Percentiles rank a stretch among this genome's conserved stretches.
phyloP scores from a whole-genome alignment of 2,329 filamentous ascomycete genomes.

The Beauveria australis region DNA sequence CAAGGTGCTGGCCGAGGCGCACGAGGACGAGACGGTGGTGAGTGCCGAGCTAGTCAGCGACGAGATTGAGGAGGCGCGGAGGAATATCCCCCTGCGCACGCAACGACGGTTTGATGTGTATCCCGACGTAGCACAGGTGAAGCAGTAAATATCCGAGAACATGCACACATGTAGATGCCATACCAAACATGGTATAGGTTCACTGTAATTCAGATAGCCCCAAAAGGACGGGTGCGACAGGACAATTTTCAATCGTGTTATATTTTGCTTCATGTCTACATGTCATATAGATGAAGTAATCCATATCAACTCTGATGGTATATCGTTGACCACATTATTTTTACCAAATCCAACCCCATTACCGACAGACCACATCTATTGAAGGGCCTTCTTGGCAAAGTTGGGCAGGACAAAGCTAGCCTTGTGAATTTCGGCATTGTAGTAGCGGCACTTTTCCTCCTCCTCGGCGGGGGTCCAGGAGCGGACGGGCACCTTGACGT shows the following conservation, averaged over 20 bases:
- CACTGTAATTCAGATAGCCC: neutral
- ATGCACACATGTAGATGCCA: neutral
- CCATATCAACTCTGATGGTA: neutral
- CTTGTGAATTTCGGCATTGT: slow-evolving; percentile 94
- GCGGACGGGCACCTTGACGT: slow-evolving; percentile 80
- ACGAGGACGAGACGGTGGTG: slow-evolving; percentile 68
- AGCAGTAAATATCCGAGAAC: neutral
- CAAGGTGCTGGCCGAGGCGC: slow-evolving; percentile 68
- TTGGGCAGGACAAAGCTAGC: slow-evolving; percentile 88
- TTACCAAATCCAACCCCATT: neutral
- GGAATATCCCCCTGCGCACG: slow-evolving; percentile 71
- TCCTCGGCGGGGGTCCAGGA: slow-evolving; percentile 81
- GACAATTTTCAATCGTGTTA: neutral
- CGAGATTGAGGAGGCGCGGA: slow-evolving; percentile 66
- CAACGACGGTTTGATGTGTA: slow-evolving; percentile 96
- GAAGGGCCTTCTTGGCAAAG: slow-evolving; percentile 74
- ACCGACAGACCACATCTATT: slow-evolving; percentile 30
- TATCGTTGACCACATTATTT: slow-evolving; percentile 1
- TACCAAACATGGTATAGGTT: neutral
- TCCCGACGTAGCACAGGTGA: slow-evolving; percentile 66
- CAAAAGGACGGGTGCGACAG: neutral
- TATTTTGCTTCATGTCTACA: neutral
- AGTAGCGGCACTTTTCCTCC: slow-evolving; percentile 89
- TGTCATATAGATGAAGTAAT: neutral
- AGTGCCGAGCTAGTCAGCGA: slow-evolving; percentile 61